Base-by-base conservation (phyloP, 306 rosid species). In the Datisca glomerata region DNA sequence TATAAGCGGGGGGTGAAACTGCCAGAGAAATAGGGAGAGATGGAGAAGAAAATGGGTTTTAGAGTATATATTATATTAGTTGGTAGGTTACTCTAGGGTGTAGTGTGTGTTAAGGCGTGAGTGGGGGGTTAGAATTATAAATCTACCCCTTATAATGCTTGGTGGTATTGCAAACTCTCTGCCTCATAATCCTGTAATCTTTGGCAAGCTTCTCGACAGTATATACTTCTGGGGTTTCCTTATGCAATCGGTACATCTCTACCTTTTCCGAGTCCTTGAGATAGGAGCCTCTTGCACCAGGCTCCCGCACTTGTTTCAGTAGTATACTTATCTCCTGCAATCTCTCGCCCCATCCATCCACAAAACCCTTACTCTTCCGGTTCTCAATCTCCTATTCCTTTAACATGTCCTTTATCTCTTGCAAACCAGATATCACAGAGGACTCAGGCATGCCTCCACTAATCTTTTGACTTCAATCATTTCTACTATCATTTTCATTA, bases 101-200 rank as follows among this genome's bases (percentile, higher is more conserved):
- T n/a, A n/a, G n/a, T n/a, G n/a, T n/a, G n/a, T n/a, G n/a, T n/a
- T n/a, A n/a, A n/a, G n/a, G n/a, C n/a, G n/a, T n/a, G n/a, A n/a
- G n/a, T n/a, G n/a, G n/a, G n/a, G n/a, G n/a, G n/a, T n/a, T n/a
- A n/a, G n/a, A n/a, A n/a, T n/a, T n/a, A n/a, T n/a, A n/a, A n/a
- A n/a, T n/a, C n/a, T n/a, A n/a, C n/a, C n/a, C n/a, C n/a, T n/a
- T n/a, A n/a, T n/a, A n/a, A n/a, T n/a, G n/a, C n/a, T n/a, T n/a
- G n/a, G n/a, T n/a, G n/a, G n/a, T n/a, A n/a, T n/a, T n/a, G n/a
- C n/a, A n/a, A n/a, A n/a, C n/a, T n/a, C 96, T 82, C 69, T 87
- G 94, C 69, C 96, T 84, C 94, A 87, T 79, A 22, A 87, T 60
- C 51, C 94, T 71, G 13, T 71, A 87, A 76, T 87, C 96, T 63